Conservation (phyloP, 2,329 filamentous ascomycete genomes). For the Monilinia aucupariae region DNA sequence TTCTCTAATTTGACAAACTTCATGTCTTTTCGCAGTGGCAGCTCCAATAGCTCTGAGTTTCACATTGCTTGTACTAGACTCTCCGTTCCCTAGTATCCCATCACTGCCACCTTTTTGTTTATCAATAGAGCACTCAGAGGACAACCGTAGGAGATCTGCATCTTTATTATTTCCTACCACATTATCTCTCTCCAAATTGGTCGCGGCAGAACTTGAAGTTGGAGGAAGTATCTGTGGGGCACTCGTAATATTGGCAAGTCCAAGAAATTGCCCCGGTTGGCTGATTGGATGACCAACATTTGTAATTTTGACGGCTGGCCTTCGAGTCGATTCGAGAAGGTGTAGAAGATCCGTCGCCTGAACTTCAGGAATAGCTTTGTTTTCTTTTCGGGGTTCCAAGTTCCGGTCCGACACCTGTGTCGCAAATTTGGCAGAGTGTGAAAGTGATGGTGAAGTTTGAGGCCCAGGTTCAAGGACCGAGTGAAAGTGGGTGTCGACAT, state of each 20-base stretch:
- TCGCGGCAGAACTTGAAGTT: neutral
- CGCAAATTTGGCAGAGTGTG: slow-evolving; percentile 10
- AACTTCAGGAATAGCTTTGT: neutral
- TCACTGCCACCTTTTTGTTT: neutral
- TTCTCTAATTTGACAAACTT: neutral
- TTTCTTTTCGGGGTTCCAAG: neutral
- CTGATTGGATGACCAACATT: slow-evolving; percentile 14
- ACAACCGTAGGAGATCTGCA: neutral
- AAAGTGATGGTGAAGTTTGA: neutral
- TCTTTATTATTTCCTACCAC: neutral
- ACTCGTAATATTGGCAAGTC: neutral
- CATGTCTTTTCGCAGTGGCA: neutral
- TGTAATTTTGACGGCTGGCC: slow-evolving; percentile 8
- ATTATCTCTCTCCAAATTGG: neutral
- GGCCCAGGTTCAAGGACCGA: neutral
- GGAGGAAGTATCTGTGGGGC: neutral
- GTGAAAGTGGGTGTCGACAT: neutral
- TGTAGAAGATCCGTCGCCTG: neutral
- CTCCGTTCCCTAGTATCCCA: neutral
- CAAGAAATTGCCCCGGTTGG: neutral
- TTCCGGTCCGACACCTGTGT: slow-evolving; percentile 9
- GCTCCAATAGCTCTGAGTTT: neutral
- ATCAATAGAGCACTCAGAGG: neutral
- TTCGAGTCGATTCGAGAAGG: neutral
- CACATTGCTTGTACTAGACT: neutral